Evolutionary conservation across 2,329 filamentous ascomycete species (phyloP), one percentile per base, ranked within the genome.

Genomic region (Cladobotryum mycophilum): DNA sequence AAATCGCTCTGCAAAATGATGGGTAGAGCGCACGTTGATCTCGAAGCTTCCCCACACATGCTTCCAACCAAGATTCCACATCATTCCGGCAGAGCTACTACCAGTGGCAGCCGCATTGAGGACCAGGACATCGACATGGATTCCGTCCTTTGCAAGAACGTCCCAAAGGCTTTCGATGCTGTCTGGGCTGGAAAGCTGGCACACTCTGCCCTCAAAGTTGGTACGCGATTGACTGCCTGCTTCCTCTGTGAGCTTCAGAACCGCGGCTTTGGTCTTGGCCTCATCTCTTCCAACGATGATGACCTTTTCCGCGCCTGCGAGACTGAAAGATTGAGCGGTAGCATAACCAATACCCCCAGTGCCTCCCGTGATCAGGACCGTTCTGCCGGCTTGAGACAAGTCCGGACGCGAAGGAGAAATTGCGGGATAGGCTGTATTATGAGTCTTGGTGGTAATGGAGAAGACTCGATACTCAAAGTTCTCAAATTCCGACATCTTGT

Each of bases 281-380:
- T 57, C 43, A 5, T 62, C 64, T 7, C 73, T 68, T 22, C 67
- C 70, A 3, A 67, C 53, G 34, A 78, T 61, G 40, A 68, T 65
- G 45, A 76, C 60, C 3, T 58, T 61, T 4, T 58, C 41, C 2
- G 70, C 69, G 0, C 63, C 63, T 1, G 74, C 75, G 3, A 56
- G 48, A 6, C 66, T 62, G 56, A 76, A 88, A 38, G 81, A 69
- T 43, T 74, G 72, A 2, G 83, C 83, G 9, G 85, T 76, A 1
- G 80, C 78, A 53, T 79, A 79, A 4, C 85, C 84, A 47, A 88
- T 80, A 38, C 84, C 82, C 0, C 72, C 76, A 1, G 78, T 77
- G 20, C 77, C 82, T 41, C 85, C 85, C 2, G 82, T 85, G 60
- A 89, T 80, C 13, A 88, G 70, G 6, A 85, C 78, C 3, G 75